Percentiles rank a stretch among this genome's conserved stretches.
phyloP scores from a whole-genome alignment of 176 grass and related monocot species.

The Puya raimondii region DNA sequence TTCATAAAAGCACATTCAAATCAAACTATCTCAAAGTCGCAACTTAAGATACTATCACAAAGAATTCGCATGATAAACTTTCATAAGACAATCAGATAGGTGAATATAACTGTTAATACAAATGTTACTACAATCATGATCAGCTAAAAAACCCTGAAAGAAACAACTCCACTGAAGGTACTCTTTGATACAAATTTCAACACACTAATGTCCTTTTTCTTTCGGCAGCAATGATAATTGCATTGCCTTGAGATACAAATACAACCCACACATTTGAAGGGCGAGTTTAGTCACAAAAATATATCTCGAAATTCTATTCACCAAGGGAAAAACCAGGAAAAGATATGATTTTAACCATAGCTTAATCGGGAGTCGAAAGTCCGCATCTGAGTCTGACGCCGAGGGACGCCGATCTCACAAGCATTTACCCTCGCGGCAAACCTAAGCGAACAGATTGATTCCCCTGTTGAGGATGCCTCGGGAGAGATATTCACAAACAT shows the following conservation, averaged over 20 bases:
- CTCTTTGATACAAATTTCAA: background rate
- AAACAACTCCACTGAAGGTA: background rate
- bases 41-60: too few species aligned
- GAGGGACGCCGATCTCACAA: slow-evolving; percentile 72
- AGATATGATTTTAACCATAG: slow-evolving; percentile 25
- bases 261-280: background rate
- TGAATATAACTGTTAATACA: background rate
- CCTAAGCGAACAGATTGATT: slow-evolving; percentile 67
- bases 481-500: slow-evolving; percentile 96
- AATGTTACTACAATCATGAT: background rate
- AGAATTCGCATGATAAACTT: too few species aligned
- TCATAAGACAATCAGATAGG: background rate
- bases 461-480: slow-evolving; percentile 45
- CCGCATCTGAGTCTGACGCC: slow-evolving; percentile 51
- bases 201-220: background rate
- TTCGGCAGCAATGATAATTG: slow-evolving; percentile 4
- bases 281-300: background rate
- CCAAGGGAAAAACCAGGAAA: background rate
- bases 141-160: background rate
- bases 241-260: slow-evolving; percentile 1
- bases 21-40: too few species aligned
- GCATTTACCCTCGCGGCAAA: slow-evolving; percentile 90
- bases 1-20: too few species aligned
- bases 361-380: slow-evolving; percentile 30
- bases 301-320: background rate